These are phyloP conservation scores for Plectranthus barbatus DNA, from an alignment of 257 asterid species.

Conservation along the genomic window DNA sequence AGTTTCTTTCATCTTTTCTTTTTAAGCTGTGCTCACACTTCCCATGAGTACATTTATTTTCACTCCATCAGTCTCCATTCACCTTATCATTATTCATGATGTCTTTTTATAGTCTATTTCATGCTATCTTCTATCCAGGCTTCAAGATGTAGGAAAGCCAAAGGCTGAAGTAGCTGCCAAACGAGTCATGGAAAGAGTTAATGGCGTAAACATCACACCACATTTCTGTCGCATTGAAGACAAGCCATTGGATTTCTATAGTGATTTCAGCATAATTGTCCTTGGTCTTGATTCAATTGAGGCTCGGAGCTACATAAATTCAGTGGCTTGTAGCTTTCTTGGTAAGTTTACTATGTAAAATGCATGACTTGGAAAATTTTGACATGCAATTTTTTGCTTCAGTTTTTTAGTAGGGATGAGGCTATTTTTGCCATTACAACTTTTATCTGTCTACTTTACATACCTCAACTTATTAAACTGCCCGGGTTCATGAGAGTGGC, in stretches of 20 bases:
- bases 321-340: slow-evolving; percentile 90
- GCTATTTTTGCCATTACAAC: background rate
- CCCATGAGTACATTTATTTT: background rate
- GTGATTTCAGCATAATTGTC: slow-evolving; percentile 83
- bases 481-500: background rate
- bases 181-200: slow-evolving; percentile 92
- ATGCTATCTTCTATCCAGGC: slow-evolving; percentile 39
- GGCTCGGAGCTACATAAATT: slow-evolving; percentile 95
- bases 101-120: slow-evolving; percentile 2
- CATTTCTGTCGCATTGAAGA: slow-evolving; percentile 99
- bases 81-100: too few relatives aligned
- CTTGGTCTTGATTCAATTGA: slow-evolving; percentile 96
- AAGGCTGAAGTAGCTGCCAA: slow-evolving; percentile 98
- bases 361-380: background rate
- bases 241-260: slow-evolving; percentile 80
- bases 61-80: background rate
- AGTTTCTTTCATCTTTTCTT: background rate
- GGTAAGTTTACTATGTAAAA: slow-evolving; percentile 33
- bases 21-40: background rate
- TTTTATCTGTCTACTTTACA: background rate
- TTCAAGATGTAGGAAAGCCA: slow-evolving; percentile 96
- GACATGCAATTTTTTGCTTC: background rate
- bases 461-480: background rate
- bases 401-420: slow-evolving; percentile 3
- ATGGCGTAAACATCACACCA: slow-evolving; percentile 72